Evolutionary conservation across 228 moss, liverwort and hornwort genomes (phyloP).

Genomic region (Sphagnum magellanicum): DNA sequence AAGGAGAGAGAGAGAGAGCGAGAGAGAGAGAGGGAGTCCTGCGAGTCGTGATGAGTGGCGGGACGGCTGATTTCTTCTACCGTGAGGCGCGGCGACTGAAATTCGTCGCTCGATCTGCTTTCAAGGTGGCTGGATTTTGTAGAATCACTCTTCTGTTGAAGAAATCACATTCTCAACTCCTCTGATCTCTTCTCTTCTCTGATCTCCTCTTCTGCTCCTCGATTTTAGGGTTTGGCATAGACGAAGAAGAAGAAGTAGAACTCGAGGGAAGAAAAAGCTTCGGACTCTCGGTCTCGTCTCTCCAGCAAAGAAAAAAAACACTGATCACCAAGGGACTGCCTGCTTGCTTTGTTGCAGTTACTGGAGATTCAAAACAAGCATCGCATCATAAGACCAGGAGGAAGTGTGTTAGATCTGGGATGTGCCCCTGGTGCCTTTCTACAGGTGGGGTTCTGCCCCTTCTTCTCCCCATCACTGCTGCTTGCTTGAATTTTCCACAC

Average conservation of each 20-base stretch:
- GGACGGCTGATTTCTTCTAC: constrained; percentile 81
- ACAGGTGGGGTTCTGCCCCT: constrained; percentile 36
- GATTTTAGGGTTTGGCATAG: background rate
- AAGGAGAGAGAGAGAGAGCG: no score
- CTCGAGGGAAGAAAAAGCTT: background rate
- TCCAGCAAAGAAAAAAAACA: no score
- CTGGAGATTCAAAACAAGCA: constrained; percentile 89
- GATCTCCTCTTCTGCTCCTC: background rate
- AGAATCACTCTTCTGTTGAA: no score
- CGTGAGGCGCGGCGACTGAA: constrained; percentile 92
- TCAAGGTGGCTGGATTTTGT: constrained; percentile 38
- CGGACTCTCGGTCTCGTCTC: no score
- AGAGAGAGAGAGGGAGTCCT: no score
- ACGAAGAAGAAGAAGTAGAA: background rate
- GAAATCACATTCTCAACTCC: background rate
- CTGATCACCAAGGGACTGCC: no score
- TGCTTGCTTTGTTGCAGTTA: constrained; percentile 36
- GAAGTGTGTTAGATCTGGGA: constrained; percentile 79
- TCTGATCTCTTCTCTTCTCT: background rate
- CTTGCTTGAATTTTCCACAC: no score
- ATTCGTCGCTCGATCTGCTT: constrained; percentile 93
- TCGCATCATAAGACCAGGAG: constrained; percentile 67
- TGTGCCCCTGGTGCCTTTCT: constrained; percentile 98
- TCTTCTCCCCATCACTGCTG: background rate
- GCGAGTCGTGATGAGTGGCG: constrained; percentile 51